Base-by-base conservation (phyloP, 441 rosid genomes). In the Euphorbia schlechtendalii region DNA sequence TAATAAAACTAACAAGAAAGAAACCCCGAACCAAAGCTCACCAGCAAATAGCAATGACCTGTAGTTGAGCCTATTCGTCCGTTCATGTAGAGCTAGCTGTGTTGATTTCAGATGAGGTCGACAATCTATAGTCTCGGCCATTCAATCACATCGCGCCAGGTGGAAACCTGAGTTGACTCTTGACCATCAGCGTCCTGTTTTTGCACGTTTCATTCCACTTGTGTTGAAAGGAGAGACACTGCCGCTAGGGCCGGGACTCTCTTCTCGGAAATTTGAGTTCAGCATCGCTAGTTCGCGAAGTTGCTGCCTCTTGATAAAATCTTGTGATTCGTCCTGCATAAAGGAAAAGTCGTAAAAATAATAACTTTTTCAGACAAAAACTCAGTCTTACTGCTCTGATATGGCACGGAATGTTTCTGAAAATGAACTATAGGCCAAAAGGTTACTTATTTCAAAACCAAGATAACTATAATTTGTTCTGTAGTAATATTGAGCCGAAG, bases 121-220 rank as follows among this genome's bases (percentile, higher is more conserved):
- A n/a, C n/a, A n/a, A n/a, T n/a, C n/a, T n/a, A n/a, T n/a, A n/a
- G n/a, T n/a, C n/a, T n/a, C n/a, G n/a, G n/a, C n/a, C n/a, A n/a
- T n/a, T n/a, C n/a, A n/a, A n/a, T n/a, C n/a, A n/a, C n/a, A n/a
- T n/a, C n/a, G 56, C 59, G 79, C 72, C 69, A 61, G 70, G 65
- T 61, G 28, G 41, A 68, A 56, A 66, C 67, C 67, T 5, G 49
- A 9, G 56, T 58, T 24, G 61, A 30, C 57, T 73, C 58, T 24
- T 65, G 40, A 56, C 68, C 56, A n/a, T 82, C 78, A 92, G 78
- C 92, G 84, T 43, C 94, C 96, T 5, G 94, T 90, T 77, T 93
- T 93, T 1, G 96, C 94, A 20, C 98, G 96, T 78, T 93, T 93
- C 92, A 92, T 87, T 65, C 97, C 87, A 54, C 90, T 87, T 21